phyloP scores from a whole-genome alignment of 192 early-diverging fungal species.

The Podila clonocystis region DNA sequence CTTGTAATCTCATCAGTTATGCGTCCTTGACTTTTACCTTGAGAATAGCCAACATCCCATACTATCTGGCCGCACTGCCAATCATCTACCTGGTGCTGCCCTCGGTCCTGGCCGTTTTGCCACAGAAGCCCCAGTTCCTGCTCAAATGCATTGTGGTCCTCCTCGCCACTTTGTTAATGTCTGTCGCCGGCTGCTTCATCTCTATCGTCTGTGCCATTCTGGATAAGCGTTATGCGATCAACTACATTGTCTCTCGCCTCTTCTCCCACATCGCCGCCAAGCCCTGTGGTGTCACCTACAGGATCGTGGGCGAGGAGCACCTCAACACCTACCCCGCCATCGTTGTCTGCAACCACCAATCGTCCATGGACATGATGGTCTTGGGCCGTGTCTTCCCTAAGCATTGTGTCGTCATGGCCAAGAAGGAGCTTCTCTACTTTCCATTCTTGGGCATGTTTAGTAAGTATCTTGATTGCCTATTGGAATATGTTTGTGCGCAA shows the following conservation, averaged over 20 bases:
- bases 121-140: conserved; percentile 41
- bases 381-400: conserved; percentile 75
- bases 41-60: background rate
- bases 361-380: conserved; percentile 78
- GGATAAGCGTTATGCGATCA: conserved; percentile 65
- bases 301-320: conserved; percentile 69
- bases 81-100: conserved; percentile 1
- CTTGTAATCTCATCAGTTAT: background rate
- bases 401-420: conserved; percentile 73
- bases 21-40: background rate
- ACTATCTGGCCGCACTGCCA: background rate
- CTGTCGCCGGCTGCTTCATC: conserved; percentile 57
- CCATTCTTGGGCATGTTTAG: conserved; percentile 83
- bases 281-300: conserved; percentile 68
- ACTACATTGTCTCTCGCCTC: conserved; percentile 68
- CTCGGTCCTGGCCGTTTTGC: conserved; percentile 15
- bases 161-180: conserved; percentile 52
- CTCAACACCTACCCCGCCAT: conserved; percentile 71
- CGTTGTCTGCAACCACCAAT: conserved; percentile 88
- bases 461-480: conserved; percentile 49
- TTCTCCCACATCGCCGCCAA: conserved; percentile 61
- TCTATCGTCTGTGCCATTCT: conserved; percentile 65
- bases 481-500: background rate
- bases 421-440: conserved; percentile 73
- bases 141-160: conserved; percentile 42